Conservation (phyloP, 2,329 filamentous ascomycete genomes). For the Paecilomyces variotii region DNA sequence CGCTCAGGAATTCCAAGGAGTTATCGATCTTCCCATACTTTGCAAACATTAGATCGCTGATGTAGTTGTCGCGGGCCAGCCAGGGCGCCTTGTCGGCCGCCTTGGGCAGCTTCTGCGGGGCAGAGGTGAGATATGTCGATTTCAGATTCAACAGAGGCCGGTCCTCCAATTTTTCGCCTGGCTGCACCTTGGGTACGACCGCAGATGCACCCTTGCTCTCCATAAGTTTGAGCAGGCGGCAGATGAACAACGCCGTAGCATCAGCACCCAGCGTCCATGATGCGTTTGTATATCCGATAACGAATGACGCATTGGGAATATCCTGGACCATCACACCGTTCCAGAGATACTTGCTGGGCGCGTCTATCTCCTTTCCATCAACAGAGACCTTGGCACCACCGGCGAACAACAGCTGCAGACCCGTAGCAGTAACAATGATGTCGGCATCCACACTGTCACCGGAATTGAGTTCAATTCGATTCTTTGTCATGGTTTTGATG, state of each 20-base stretch:
- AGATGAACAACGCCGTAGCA: constrained; percentile 33
- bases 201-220: constrained; percentile 16
- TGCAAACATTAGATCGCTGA: constrained; percentile 31
- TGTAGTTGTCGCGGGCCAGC: constrained; percentile 31
- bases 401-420: constrained; percentile 33
- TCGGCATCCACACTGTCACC: constrained; percentile 35
- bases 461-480: constrained; percentile 42
- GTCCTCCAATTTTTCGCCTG: constrained; percentile 13
- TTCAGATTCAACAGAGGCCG: constrained; percentile 28
- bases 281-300: constrained; percentile 38
- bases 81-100: constrained; percentile 33
- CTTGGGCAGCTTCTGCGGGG: constrained; percentile 26
- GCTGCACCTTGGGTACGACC: constrained; percentile 16
- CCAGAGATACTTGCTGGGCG: constrained; percentile 34
- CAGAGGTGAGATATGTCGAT: constrained; percentile 34
- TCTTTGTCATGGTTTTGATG: constrained; percentile 43
- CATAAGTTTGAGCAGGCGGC: constrained; percentile 27
- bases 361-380: constrained; percentile 27
- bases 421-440: constrained; percentile 39
- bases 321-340: constrained; percentile 39
- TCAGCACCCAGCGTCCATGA: constrained; percentile 40
- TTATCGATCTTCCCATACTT: constrained; percentile 27
- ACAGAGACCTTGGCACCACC: constrained; percentile 29
- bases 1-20: constrained; percentile 20
- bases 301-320: constrained; percentile 33